phyloP scores from a whole-genome alignment of 164 flowering plant species.

The Cinnamomum chago region DNA sequence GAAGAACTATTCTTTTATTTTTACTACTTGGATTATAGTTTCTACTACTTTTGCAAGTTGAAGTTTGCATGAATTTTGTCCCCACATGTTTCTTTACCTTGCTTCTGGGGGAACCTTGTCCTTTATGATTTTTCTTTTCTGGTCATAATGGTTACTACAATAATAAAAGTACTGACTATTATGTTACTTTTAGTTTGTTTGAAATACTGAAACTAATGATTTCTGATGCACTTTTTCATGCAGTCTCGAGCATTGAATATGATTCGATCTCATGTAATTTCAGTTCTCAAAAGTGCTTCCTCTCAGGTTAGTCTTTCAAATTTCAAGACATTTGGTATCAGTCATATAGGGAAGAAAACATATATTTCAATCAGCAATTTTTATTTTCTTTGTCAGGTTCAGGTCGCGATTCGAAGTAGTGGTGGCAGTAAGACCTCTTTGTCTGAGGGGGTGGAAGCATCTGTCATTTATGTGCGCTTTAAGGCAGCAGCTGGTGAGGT shows the following conservation, averaged over 20 bases:
- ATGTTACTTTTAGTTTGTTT: slow-evolving; percentile 1
- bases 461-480: slow-evolving; percentile 88
- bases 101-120: too few relatives aligned
- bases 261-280: slow-evolving; percentile 81
- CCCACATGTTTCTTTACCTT: too few relatives aligned
- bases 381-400: slow-evolving; percentile 51
- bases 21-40: too few relatives aligned
- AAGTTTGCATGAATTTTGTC: too few relatives aligned
- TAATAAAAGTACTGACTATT: not conserved
- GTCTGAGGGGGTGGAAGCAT: slow-evolving; percentile 92
- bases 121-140: too few relatives aligned
- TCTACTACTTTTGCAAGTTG: too few relatives aligned
- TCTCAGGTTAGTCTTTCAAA: slow-evolving; percentile 56
- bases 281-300: slow-evolving; percentile 82
- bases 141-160: too few relatives aligned
- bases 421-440: slow-evolving; percentile 54
- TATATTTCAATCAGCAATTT: not conserved
- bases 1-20: too few relatives aligned
- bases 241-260: slow-evolving; percentile 94
- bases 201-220: not conserved
- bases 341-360: not conserved
- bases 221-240: slow-evolving; percentile 7
- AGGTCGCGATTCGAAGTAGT: slow-evolving; percentile 55
- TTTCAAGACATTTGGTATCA: not conserved
- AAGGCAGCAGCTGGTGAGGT: slow-evolving; percentile 98